phyloP scores from a whole-genome alignment of 2,329 filamentous ascomycete species.

The Ophiostoma australiae region DNA sequence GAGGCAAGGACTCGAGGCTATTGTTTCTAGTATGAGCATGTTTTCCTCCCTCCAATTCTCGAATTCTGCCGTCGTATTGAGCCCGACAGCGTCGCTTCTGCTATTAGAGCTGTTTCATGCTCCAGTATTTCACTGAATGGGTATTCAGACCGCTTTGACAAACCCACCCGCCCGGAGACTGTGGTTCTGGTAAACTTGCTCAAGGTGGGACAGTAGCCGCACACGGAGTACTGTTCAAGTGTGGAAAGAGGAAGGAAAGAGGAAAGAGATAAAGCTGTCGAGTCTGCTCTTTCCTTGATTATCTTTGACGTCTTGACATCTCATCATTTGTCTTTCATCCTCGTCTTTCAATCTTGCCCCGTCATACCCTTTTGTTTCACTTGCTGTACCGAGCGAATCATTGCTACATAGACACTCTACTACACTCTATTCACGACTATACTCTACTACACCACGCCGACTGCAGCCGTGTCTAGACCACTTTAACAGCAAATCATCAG shows the following conservation, averaged over 20 bases:
- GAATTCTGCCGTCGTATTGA: slow-evolving; percentile 11
- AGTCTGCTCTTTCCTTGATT: not conserved
- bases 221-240: not conserved
- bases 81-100: not conserved
- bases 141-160: slow-evolving; percentile 9
- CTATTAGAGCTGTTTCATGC: slow-evolving; percentile 7
- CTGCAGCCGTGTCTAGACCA: not conserved
- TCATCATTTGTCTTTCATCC: not conserved
- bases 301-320: not conserved
- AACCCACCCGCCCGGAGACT: slow-evolving; percentile 4
- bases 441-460: not conserved
- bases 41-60: not conserved
- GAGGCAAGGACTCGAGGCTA: not conserved
- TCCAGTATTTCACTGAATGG: not conserved
- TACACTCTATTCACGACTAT: not conserved
- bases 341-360: no score
- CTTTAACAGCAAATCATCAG: no score
- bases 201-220: slow-evolving; percentile 9
- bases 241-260: not conserved
- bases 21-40: slow-evolving; percentile 16
- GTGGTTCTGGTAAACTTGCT: slow-evolving; percentile 4
- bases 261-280: not conserved
- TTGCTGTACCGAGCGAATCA: no score
- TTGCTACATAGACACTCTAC: no score
- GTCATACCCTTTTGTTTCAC: not conserved